Conservation (phyloP, 179 eudicot species). For the Beta lomatogona region DNA sequence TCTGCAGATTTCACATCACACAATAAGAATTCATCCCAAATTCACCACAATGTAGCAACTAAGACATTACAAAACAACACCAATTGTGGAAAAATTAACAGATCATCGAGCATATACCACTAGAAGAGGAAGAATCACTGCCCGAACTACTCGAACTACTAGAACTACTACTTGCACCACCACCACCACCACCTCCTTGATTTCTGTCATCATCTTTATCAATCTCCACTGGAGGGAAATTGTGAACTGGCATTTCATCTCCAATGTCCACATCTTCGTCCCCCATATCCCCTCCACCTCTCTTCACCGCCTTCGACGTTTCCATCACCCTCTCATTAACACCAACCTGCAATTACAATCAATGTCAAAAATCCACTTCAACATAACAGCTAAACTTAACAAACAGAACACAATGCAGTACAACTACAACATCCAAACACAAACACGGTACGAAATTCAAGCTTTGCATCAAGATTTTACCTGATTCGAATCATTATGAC, state of each 20-base stretch:
- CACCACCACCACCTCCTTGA: slow-evolving; percentile 16
- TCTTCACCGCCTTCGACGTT: slow-evolving; percentile 36
- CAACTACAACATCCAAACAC: neutral
- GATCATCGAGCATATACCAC: slow-evolving; percentile 49
- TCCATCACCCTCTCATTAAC: slow-evolving; percentile 42
- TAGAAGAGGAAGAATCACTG: slow-evolving; percentile 82
- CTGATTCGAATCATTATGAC: slow-evolving; percentile 20
- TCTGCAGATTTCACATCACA: slow-evolving; percentile 44
- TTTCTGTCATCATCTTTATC: slow-evolving; percentile 67
- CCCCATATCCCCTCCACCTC: slow-evolving; percentile 45
- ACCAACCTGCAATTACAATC: slow-evolving; percentile 35
- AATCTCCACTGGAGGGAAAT: slow-evolving; percentile 74
- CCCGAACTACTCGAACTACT: slow-evolving; percentile 80
- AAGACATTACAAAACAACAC: neutral
- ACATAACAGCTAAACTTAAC: neutral
- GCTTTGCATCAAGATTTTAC: slow-evolving; percentile 5
- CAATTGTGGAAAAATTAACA: neutral
- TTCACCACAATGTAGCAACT: slow-evolving; percentile 19
- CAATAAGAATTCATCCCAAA: neutral
- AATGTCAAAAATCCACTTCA: slow-evolving; percentile 4
- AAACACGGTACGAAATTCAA: neutral
- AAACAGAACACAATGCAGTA: neutral
- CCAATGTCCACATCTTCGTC: slow-evolving; percentile 87
- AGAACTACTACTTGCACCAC: slow-evolving; percentile 44
- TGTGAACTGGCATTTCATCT: slow-evolving; percentile 66